Evolutionary conservation across 2,329 filamentous ascomycete species (phyloP), one percentile per base, ranked within the genome.

Genomic region (Arthroderma uncinatum): DNA sequence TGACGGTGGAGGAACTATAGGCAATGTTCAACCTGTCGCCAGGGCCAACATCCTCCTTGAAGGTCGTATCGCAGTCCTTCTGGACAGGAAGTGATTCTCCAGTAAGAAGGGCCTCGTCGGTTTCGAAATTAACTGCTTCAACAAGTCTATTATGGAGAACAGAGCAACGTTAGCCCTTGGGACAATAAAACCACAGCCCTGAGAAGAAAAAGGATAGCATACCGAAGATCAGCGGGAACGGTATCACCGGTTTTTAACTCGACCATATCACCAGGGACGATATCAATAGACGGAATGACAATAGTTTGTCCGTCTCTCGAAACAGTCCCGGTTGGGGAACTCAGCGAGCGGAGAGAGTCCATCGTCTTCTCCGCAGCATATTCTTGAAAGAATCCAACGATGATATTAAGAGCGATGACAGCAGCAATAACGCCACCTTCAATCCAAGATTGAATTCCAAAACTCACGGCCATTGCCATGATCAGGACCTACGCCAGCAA

Each of bases 1-100:
- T 83, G 54, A 84, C 79, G 9, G 79, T 81, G 40, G 80, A 81
- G 25, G 80, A 82, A 63, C 79, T 81, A 67, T 79, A 85, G 1
- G 78, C 79, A 52, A 85, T 74, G 63, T 85, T 84, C 53, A 81
- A 73, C 14, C 81, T 76, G 65, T 85, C 82, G 40, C 81, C 82
- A 47, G 80, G 74, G 1, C 82, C 79, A 19, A 80, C 79, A 9
- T 80, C 77, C 1, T 68, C 65, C 3, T 73, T 70, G 60, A 82
- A 82, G 54, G 76, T 75, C 58, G 68, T 70, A 30, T 76, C 71
- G 21, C 76, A 65, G 56, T 76, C 71, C 69, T 84, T 80, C 65
- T 71, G 73, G 4, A 83, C 78, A 36, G 82, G 82, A 1, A 83
- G 72, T 14, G 81, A 82, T 70, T 85, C 82, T 44, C 82, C 82